phyloP scores from a whole-genome alignment of 345 rosid genomes.

The Pseudoturritis turrita region DNA sequence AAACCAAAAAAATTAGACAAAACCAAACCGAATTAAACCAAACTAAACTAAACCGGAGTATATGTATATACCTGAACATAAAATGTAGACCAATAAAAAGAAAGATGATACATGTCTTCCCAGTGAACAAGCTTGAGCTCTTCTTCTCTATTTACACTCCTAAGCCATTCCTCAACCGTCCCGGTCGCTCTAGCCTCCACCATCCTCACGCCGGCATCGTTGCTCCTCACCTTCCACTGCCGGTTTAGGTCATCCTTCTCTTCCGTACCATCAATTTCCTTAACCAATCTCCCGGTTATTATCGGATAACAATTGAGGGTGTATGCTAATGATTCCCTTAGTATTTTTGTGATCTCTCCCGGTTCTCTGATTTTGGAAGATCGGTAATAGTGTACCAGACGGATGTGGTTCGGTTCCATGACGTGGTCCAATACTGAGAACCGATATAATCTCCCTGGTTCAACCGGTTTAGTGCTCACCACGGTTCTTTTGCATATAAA shows the following conservation, averaged over 20 bases:
- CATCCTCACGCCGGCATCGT: conserved; percentile 68
- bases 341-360: conserved; percentile 41
- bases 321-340: conserved; percentile 50
- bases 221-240: conserved; percentile 61
- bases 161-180: conserved; percentile 58
- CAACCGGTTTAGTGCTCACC: conserved; percentile 60
- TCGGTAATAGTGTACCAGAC: conserved; percentile 49
- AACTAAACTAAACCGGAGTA: not conserved
- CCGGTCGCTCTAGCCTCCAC: conserved; percentile 58
- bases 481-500: conserved; percentile 56
- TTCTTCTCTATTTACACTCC: conserved; percentile 43
- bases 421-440: conserved; percentile 59
- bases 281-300: conserved; percentile 50
- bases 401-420: conserved; percentile 56
- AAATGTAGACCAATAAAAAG: conserved; percentile 79
- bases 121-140: conserved; percentile 63
- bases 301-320: conserved; percentile 45
- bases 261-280: conserved; percentile 18
- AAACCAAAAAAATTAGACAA: not conserved
- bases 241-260: conserved; percentile 15
- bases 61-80: conserved; percentile 49
- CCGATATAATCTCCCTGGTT: conserved; percentile 31
- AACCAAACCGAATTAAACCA: not conserved
- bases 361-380: conserved; percentile 14
- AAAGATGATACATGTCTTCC: conserved; percentile 55